Evolutionary conservation across 129 eudicot species (phyloP).

Genomic region (Ambrosia trifida): DNA sequence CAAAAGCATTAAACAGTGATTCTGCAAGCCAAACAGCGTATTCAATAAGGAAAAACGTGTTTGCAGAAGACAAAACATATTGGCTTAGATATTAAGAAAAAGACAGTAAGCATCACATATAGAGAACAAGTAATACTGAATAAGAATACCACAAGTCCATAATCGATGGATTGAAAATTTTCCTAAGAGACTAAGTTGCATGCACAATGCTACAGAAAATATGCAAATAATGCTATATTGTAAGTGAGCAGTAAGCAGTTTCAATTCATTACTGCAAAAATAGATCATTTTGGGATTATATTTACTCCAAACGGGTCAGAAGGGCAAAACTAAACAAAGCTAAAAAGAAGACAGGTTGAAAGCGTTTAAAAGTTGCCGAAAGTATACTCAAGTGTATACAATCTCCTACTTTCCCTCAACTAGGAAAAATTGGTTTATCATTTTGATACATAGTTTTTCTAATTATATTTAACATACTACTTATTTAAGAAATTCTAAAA

Average conservation of each 20-base stretch:
- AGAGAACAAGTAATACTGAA: conserved; percentile 1
- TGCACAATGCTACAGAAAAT: background rate
- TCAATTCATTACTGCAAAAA: background rate
- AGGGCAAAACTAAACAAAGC: background rate
- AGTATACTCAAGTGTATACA: background rate
- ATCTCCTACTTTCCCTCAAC: background rate
- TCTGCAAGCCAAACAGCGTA: conserved; percentile 50
- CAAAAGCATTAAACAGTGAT: conserved; percentile 93
- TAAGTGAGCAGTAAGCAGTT: background rate
- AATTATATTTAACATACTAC: background rate
- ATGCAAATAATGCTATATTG: background rate
- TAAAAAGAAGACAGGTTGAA: no score
- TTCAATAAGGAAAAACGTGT: conserved; percentile 6
- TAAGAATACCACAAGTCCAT: background rate
- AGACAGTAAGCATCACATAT: background rate
- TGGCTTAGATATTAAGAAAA: background rate
- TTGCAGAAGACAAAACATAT: background rate
- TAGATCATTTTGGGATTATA: background rate
- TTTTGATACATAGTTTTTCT: background rate
- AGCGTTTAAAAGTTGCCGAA: background rate
- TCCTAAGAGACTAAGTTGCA: background rate
- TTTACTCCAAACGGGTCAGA: background rate
- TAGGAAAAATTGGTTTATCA: background rate
- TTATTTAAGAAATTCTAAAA: background rate
- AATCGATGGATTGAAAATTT: background rate